These are phyloP conservation scores for Phialemoniopsis sp. DNA, from an alignment of 2,329 filamentous ascomycete species.

Conservation along the genomic window DNA sequence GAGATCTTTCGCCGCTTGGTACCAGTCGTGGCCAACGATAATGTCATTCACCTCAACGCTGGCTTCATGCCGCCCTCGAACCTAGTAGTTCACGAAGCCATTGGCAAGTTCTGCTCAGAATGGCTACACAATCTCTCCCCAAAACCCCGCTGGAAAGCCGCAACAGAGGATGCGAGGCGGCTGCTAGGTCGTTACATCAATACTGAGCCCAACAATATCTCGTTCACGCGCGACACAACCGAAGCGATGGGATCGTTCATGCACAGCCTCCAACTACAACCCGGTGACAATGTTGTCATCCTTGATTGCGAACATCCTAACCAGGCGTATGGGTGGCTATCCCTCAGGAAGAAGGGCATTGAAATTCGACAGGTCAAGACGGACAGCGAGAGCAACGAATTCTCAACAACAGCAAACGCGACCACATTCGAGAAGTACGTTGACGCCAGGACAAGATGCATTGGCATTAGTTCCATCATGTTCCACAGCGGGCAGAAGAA, in stretches of 20 bases:
- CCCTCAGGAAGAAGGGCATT: slow-evolving; percentile 16
- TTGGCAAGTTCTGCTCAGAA: slow-evolving; percentile 17
- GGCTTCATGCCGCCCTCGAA: slow-evolving; percentile 23
- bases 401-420: slow-evolving; percentile 9
- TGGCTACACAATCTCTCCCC: slow-evolving; percentile 15
- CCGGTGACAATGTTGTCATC: slow-evolving; percentile 24
- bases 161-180: slow-evolving; percentile 11
- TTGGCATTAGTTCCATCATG: slow-evolving; percentile 24
- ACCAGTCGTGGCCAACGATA: too few relatives aligned
- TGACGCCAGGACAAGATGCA: slow-evolving; percentile 20
- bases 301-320: slow-evolving; percentile 26
- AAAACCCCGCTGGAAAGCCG: slow-evolving; percentile 16
- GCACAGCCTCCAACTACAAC: slow-evolving; percentile 12
- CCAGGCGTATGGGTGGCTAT: slow-evolving; percentile 21
- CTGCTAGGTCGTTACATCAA: slow-evolving; percentile 21
- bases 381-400: slow-evolving; percentile 1
- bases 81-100: slow-evolving; percentile 21
- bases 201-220: slow-evolving; percentile 15
- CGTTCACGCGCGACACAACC: slow-evolving; percentile 25
- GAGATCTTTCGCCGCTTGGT: too few relatives aligned
- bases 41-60: slow-evolving; percentile 20
- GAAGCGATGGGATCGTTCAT: slow-evolving; percentile 23
- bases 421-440: slow-evolving; percentile 21
- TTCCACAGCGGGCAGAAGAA: slow-evolving; percentile 26
- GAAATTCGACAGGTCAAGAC: slow-evolving; percentile 21